Conservation (phyloP, 2,329 filamentous ascomycete genomes). For the Parastagonospora avenae region DNA sequence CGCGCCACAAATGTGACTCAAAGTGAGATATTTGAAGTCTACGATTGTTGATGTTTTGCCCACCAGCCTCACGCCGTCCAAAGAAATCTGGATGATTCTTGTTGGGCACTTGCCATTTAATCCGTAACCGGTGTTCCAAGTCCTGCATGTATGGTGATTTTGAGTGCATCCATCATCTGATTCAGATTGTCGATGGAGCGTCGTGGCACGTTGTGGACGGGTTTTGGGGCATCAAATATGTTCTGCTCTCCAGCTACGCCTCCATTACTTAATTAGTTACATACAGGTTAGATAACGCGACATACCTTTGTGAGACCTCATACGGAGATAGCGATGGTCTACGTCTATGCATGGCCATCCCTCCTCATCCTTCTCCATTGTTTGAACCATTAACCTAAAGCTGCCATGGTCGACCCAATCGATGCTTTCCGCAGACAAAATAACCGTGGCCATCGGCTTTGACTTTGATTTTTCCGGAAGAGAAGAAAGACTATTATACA, state of each 20-base stretch:
- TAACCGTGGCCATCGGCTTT: no score
- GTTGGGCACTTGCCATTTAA: constrained; percentile 2
- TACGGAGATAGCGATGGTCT: no score
- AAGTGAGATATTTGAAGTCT: constrained; percentile 4
- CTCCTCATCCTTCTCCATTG: not conserved
- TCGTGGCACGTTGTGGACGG: not conserved
- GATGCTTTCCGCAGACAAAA: no score
- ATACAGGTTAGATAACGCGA: not conserved
- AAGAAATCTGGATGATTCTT: constrained; percentile 5
- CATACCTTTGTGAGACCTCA: no score
- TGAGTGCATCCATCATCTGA: not conserved
- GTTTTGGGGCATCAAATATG: not conserved
- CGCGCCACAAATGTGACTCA: constrained; percentile 16
- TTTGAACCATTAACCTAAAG: not conserved
- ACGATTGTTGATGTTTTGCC: constrained; percentile 2
- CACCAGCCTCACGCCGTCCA: not conserved
- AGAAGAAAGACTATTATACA: not conserved
- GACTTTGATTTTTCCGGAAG: not conserved
- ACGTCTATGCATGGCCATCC: no score
- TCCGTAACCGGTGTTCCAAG: not conserved
- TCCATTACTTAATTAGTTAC: not conserved
- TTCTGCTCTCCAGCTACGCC: not conserved
- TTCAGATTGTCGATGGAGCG: not conserved
- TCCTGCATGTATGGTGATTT: not conserved
- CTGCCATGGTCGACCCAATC: no score